Conservation (phyloP, 2,329 filamentous ascomycete species). For the Fusarium dlaminii region DNA sequence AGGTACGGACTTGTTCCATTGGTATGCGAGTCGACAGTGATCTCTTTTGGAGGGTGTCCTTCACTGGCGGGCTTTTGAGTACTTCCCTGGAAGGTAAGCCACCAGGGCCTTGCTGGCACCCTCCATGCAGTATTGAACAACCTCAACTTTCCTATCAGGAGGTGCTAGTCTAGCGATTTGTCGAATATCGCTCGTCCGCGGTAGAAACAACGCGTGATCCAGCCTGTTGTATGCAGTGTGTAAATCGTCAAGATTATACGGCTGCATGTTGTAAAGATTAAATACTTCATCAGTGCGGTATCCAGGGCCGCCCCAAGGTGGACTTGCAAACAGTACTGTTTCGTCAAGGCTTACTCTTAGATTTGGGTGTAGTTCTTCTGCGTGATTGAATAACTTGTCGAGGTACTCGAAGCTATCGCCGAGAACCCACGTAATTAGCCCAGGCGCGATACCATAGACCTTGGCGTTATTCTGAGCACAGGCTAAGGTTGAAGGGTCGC, state of each 20-base stretch:
- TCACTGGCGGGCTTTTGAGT: constrained; percentile 10
- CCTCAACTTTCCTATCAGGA: constrained; percentile 67
- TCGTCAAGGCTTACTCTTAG: constrained; percentile 53
- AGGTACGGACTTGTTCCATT: background rate
- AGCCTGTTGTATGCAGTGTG: constrained; percentile 68
- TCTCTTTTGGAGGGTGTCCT: background rate
- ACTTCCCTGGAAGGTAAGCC: constrained; percentile 64
- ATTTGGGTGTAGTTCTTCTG: constrained; percentile 50
- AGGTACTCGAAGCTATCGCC: constrained; percentile 87
- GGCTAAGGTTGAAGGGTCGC: constrained; percentile 78
- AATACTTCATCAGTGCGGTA: constrained; percentile 75
- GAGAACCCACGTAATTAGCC: constrained; percentile 81
- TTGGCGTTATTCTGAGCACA: constrained; percentile 94
- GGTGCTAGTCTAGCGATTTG: constrained; percentile 74
- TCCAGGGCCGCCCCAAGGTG: constrained; percentile 68
- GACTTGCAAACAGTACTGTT: constrained; percentile 65
- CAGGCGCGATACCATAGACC: constrained; percentile 80
- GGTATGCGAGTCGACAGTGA: background rate
- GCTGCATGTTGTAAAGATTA: constrained; percentile 85
- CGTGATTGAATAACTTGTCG: constrained; percentile 51
- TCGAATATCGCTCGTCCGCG: constrained; percentile 82
- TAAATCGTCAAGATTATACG: constrained; percentile 76
- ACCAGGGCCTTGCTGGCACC: constrained; percentile 86
- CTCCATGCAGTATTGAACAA: constrained; percentile 91
- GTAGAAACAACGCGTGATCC: constrained; percentile 80